These are phyloP conservation scores for Colletotrichum sp. DNA, from an alignment of 2,329 filamentous ascomycete species.

Conservation along the genomic window DNA sequence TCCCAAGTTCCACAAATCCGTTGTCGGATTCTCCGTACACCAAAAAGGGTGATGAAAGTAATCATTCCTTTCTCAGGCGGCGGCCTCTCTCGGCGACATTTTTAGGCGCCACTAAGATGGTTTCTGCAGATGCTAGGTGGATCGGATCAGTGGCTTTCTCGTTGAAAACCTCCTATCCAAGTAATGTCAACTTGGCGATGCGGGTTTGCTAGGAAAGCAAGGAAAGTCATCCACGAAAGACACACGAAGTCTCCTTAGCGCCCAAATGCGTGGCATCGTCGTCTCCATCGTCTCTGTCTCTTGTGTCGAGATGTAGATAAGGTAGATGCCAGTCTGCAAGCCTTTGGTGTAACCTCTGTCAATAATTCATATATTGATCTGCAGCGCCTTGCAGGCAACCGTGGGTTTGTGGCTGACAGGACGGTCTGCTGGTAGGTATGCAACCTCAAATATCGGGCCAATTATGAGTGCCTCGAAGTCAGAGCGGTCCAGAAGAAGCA, in stretches of 20 bases:
- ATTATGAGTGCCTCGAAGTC: background rate
- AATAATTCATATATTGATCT: slow-evolving; percentile 8
- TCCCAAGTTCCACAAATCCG: background rate
- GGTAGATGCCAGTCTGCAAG: background rate
- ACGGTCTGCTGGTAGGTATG: background rate
- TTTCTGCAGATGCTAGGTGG: background rate
- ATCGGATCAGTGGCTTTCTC: background rate
- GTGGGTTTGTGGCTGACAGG: background rate
- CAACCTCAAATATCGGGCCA: background rate
- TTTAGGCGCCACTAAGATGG: background rate
- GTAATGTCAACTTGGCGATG: background rate
- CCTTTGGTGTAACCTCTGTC: background rate
- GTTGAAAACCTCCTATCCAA: background rate
- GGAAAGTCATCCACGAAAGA: background rate
- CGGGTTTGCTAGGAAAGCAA: background rate
- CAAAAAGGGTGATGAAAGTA: background rate
- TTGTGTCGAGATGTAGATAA: background rate
- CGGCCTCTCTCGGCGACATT: background rate
- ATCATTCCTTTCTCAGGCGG: background rate
- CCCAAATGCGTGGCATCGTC: background rate
- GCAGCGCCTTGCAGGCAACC: slow-evolving; percentile 10
- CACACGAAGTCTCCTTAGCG: background rate
- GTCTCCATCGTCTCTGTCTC: background rate
- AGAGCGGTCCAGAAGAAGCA: background rate
- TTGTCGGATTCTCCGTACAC: background rate